Conservation (phyloP, 495 filamentous ascomycete species). For the Lasiosphaeris hirsuta region DNA sequence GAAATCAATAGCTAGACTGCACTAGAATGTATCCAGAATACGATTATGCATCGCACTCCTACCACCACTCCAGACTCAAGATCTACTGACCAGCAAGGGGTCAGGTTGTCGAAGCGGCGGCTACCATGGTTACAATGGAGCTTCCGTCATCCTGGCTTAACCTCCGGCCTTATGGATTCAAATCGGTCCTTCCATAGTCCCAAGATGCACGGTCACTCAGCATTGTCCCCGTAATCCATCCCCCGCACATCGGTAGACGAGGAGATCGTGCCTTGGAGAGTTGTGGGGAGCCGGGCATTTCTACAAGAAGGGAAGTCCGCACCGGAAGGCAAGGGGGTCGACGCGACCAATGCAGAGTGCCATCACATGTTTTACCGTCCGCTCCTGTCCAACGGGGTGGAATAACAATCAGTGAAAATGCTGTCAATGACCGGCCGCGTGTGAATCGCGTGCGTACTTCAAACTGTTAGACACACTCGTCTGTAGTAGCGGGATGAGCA, state of each 20-base stretch:
- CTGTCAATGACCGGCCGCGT: too few relatives aligned
- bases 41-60: too few relatives aligned
- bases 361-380: slow-evolving; percentile 9
- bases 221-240: background rate
- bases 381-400: too few relatives aligned
- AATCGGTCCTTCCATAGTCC: slow-evolving; percentile 7
- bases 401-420: too few relatives aligned
- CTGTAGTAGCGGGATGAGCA: too few relatives aligned
- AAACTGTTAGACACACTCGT: too few relatives aligned
- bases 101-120: background rate
- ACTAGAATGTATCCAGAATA: too few relatives aligned
- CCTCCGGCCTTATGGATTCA: background rate
- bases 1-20: too few relatives aligned
- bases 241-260: slow-evolving; percentile 13
- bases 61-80: too few relatives aligned
- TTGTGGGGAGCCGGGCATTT: slow-evolving; percentile 10
- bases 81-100: background rate
- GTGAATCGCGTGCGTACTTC: too few relatives aligned
- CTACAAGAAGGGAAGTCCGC: slow-evolving; percentile 17
- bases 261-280: background rate
- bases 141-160: background rate
- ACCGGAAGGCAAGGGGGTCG: background rate
- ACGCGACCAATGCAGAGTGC: background rate
- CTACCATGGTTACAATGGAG: background rate
- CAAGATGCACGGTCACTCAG: background rate